These are phyloP conservation scores for Dipodascopsis uninucleata DNA, from an alignment of 805 yeast genomes.

Conservation along the genomic window DNA sequence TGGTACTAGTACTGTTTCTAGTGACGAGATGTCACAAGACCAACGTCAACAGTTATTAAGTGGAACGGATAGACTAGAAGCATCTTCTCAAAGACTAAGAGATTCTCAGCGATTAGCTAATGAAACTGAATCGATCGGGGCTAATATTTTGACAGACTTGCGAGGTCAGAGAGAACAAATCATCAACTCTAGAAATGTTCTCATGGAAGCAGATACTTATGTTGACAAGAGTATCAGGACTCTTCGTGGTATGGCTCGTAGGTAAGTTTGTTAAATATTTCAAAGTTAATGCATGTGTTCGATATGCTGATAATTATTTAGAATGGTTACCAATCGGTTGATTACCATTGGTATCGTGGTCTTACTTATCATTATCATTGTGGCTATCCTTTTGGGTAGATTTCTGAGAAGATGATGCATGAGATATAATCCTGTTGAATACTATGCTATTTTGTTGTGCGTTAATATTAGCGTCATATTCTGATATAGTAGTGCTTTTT, in stretches of 20 bases:
- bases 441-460: too few species aligned
- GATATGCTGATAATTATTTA: constrained; percentile 2
- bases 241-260: constrained; percentile 81
- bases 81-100: constrained; percentile 74
- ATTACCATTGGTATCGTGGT: constrained; percentile 25
- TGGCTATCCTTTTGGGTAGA: constrained; percentile 22
- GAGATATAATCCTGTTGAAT: too few species aligned
- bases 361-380: constrained; percentile 21
- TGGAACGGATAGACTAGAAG: constrained; percentile 74
- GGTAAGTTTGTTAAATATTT: constrained; percentile 39
- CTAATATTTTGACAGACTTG: constrained; percentile 80
- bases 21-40: constrained; percentile 44
- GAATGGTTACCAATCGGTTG: constrained; percentile 23
- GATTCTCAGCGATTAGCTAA: constrained; percentile 87
- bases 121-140: constrained; percentile 90
- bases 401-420: constrained; percentile 10
- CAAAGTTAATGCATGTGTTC: neutral
- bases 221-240: constrained; percentile 88
- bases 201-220: constrained; percentile 85
- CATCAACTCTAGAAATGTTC: constrained; percentile 66
- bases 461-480: too few species aligned
- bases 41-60: constrained; percentile 80
- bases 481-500: too few species aligned
- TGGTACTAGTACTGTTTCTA: constrained; percentile 21
- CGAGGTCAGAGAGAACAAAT: constrained; percentile 93